Evolutionary conservation across 352 stramenopile genomes (phyloP).

Genomic region (Aphanomyces invadans): DNA sequence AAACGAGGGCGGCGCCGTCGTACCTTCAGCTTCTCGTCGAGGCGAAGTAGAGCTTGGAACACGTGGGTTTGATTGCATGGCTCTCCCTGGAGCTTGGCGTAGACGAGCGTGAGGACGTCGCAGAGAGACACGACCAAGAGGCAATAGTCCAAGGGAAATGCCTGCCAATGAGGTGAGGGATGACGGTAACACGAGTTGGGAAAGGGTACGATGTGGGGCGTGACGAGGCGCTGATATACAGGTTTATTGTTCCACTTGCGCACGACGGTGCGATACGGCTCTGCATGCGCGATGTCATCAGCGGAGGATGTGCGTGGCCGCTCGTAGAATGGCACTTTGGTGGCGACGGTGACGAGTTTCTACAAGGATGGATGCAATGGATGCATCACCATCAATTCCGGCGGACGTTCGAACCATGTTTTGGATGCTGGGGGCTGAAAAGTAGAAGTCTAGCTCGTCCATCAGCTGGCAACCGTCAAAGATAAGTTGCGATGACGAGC

Average conservation of each 20-base stretch:
- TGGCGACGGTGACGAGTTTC: constrained; percentile 77
- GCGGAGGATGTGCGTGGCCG: constrained; percentile 35
- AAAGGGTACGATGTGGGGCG: constrained; percentile 53
- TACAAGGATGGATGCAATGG: constrained; percentile 19
- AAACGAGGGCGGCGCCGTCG: not conserved
- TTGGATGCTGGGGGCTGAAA: constrained; percentile 62
- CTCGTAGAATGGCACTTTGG: constrained; percentile 56
- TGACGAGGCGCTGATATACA: constrained; percentile 63
- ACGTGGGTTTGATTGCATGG: constrained; percentile 61
- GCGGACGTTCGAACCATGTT: constrained; percentile 55
- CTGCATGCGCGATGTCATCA: constrained; percentile 32
- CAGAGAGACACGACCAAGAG: constrained; percentile 73
- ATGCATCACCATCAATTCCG: not conserved
- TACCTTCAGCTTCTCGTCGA: constrained; percentile 79
- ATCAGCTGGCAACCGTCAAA: constrained; percentile 74
- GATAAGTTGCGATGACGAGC: constrained; percentile 52
- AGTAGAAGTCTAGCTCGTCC: constrained; percentile 81
- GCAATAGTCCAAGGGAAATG: constrained; percentile 73
- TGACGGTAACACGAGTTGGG: not conserved
- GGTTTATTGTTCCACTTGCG: constrained; percentile 82
- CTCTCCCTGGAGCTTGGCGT: constrained; percentile 75
- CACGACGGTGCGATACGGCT: constrained; percentile 56
- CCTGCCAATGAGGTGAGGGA: constrained; percentile 30
- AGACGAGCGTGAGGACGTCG: constrained; percentile 73
- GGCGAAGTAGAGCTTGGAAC: constrained; percentile 69